Evolutionary conservation across 1,139 yeast genomes (phyloP), one percentile per base, ranked within the genome.

Genomic region (Hyphopichia fennica): DNA sequence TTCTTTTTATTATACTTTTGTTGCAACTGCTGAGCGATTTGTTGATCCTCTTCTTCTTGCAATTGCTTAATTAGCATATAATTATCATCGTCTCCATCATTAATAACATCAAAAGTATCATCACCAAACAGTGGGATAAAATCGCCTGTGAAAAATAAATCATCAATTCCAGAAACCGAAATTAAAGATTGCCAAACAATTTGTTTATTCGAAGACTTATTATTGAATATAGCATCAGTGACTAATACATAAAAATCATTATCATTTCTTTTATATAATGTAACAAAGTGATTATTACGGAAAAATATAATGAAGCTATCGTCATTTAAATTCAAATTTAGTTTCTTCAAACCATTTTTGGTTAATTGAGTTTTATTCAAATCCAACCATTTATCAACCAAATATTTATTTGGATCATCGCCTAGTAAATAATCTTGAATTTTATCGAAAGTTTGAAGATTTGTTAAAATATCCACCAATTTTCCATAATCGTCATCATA

Each of bases 251-350:
- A 81, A 44, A 88, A 62, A 52, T 74, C 76, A 41, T 69, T 61
- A 48, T 72, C 62, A 36, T 63, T 58, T 39, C 72, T 71, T 55
- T 85, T 86, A 56, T 77, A 77, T 13, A 89, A 62, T 0, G 96
- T 86, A 45, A 79, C 78, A 62, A 87, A 90, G 61, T 89, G 96
- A 60, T 89, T 88, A 60, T 90, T 90, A 53, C 96, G 72, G 67
- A 90, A 90, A 45, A 90, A 76, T 0, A 90, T 80, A 1, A 82
- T 74, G 46, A 85, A 72, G 34, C 67, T 66, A 39, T 65, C 69
- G 4, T 51, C 43, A 2, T 45, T 46, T 28, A 82, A 63, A 18
- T 74, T 72, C 13, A 71, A 63, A 39, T 69, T 60, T 38, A 87
- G 59, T 14, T 72, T 56, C 3, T 57, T 46, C 17, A 88, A 58